A percentile compares a stretch with the other conserved stretches of the same genome.
Conservation (phyloP, 345 rosid genomes). For the Salix brachista region DNA sequence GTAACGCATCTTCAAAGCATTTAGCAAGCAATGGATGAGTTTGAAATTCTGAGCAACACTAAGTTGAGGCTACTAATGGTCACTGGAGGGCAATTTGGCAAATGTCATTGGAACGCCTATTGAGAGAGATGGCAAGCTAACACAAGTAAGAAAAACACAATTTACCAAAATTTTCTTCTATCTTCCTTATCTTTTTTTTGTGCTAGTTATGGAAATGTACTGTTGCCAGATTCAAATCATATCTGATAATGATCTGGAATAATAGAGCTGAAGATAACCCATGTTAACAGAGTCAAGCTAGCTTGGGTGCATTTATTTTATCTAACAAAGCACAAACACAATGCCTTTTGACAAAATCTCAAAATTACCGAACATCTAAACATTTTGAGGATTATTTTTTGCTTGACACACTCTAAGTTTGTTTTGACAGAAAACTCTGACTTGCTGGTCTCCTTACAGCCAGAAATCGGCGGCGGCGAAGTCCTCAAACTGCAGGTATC, state of each 20-base stretch:
- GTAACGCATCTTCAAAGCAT: not conserved
- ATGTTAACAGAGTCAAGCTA: not conserved
- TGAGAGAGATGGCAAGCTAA: not conserved
- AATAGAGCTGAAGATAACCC: not conserved
- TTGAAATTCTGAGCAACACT: not conserved
- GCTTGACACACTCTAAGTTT: not conserved
- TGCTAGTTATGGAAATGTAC: not conserved
- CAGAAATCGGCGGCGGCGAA: not conserved
- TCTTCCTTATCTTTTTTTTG: not conserved
- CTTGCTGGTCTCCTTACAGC: not conserved
- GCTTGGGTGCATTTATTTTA: not conserved
- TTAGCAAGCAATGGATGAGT: not conserved
- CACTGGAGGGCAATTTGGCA: not conserved
- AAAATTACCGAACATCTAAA: not conserved
- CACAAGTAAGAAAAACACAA: not conserved
- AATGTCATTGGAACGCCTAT: not conserved
- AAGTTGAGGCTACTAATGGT: not conserved
- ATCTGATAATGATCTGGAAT: not conserved
- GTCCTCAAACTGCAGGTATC: not conserved
- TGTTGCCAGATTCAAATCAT: not conserved
- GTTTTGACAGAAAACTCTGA: not conserved
- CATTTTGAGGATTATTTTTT: not conserved
- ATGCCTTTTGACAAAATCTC: not conserved
- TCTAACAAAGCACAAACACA: not conserved
- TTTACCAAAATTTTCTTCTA: not conserved